A percentile compares a stretch with the other conserved stretches of the same genome.
These are phyloP conservation scores for Salix suchowensis DNA, from an alignment of 345 rosid genomes.

Conservation along the genomic window DNA sequence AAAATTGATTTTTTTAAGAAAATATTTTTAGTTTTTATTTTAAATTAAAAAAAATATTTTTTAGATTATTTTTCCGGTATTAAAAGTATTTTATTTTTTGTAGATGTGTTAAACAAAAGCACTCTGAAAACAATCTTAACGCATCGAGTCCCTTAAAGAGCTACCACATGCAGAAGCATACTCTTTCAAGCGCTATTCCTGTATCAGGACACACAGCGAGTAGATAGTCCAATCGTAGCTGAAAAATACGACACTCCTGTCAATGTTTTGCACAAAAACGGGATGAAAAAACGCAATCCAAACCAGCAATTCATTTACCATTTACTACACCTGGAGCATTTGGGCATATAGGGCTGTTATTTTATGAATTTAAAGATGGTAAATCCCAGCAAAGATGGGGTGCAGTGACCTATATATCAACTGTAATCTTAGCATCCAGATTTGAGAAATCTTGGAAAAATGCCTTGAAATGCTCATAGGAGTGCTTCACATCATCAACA, in stretches of 20 bases:
- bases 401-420: slow-evolving; percentile 34
- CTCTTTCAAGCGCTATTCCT: neutral
- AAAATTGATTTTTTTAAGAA: too few relatives aligned
- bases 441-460: slow-evolving; percentile 61
- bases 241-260: neutral
- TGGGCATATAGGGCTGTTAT: neutral
- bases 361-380: neutral
- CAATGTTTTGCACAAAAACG: too few relatives aligned
- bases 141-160: neutral
- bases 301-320: neutral
- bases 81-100: too few relatives aligned
- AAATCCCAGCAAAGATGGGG: neutral
- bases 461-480: slow-evolving; percentile 92
- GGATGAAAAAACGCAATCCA: neutral
- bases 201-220: neutral
- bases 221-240: neutral
- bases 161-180: neutral
- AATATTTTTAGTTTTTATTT: too few relatives aligned
- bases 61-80: too few relatives aligned
- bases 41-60: too few relatives aligned
- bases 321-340: neutral
- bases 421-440: slow-evolving; percentile 60
- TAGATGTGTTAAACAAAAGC: too few relatives aligned
- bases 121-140: too few relatives aligned
- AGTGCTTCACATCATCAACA: slow-evolving; percentile 67